Conservation (phyloP, 2,329 filamentous ascomycete genomes). For the Xylariaceae sp. region DNA sequence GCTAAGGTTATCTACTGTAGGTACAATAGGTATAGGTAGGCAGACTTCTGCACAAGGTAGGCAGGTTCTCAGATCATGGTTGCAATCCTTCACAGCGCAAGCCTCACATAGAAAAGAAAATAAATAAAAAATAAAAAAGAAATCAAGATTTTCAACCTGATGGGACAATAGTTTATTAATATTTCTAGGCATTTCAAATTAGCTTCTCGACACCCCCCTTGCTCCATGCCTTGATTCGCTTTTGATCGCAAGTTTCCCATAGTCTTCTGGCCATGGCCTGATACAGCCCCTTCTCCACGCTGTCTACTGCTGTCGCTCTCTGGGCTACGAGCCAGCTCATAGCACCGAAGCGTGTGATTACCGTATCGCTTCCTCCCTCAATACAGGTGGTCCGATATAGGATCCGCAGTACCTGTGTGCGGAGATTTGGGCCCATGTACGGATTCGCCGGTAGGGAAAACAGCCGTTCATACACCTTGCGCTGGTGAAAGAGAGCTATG, state of each 20-base stretch:
- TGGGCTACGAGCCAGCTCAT: slow-evolving; percentile 29
- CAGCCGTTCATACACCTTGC: slow-evolving; percentile 48
- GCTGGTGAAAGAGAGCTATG: slow-evolving; percentile 29
- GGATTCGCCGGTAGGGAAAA: slow-evolving; percentile 33
- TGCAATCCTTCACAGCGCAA: too few species aligned
- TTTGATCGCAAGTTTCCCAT: slow-evolving; percentile 31
- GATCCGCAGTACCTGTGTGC: slow-evolving; percentile 27
- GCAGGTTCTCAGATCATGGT: too few species aligned
- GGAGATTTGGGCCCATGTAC: slow-evolving; percentile 27
- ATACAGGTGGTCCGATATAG: slow-evolving; percentile 28
- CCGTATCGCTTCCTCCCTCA: slow-evolving; percentile 30
- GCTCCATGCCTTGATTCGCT: slow-evolving; percentile 31
- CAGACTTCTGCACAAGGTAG: too few species aligned
- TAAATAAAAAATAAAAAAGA: neutral
- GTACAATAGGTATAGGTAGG: too few species aligned
- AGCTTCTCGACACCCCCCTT: slow-evolving; percentile 25
- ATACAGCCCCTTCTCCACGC: slow-evolving; percentile 24
- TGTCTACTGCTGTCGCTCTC: slow-evolving; percentile 20
- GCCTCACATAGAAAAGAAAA: neutral
- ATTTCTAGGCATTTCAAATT: slow-evolving; percentile 9
- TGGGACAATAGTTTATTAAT: neutral
- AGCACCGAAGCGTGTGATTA: slow-evolving; percentile 31
- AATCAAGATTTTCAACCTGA: neutral
- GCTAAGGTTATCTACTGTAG: too few species aligned
- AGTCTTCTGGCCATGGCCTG: slow-evolving; percentile 25